Evolutionary conservation across 305 asterid species (phyloP), one percentile per base, ranked within the genome.

Genomic region (Fraxinus angustifolia): DNA sequence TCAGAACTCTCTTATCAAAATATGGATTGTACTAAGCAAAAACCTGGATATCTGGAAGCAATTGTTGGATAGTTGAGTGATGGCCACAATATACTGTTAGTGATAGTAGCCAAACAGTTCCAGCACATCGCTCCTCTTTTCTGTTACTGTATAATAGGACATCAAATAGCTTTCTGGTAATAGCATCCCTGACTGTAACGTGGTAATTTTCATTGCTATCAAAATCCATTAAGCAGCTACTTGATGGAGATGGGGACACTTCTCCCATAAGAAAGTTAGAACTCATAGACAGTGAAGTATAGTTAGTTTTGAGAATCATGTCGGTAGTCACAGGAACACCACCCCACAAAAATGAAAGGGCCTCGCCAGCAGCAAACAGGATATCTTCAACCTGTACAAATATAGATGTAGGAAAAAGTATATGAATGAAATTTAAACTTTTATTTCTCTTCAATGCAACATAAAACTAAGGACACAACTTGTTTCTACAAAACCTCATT

Each of bases 41-140:
- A 80, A 96, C 99, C 98, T 96, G 99, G 87, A 96, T 93, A 81
- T 94, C 97, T 67, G 98, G 98, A 89, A 96, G 99, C 92, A 96
- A 87, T 82, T 92, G 78, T 89, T 96, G 99, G 87, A 94, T 87
- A 53, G 89, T 88, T 79, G 86, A 82, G 87, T 96, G 93, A 76
- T 86, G 96, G 82, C 99, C 98, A 81, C 98, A 96, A 82, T 94
- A 96, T 88, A 96, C 88, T 78, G 97, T 90, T 62, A 96, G 95
- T 80, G 98, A 96, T 79, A 96, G 84, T 73, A 96, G 87, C 99
- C 99, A 96, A 79, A 96, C 99, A 83, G 99, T 91, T 83, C 99
- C 99, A 88, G 98, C 92, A 87, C 98, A 96, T 35, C 98, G 98
- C 89, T 96, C 99, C 84, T 96, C 98, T 84, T 96, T 96, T 87